Conservation (phyloP, 805 yeast species). For the Kazachstania martiniae region DNA sequence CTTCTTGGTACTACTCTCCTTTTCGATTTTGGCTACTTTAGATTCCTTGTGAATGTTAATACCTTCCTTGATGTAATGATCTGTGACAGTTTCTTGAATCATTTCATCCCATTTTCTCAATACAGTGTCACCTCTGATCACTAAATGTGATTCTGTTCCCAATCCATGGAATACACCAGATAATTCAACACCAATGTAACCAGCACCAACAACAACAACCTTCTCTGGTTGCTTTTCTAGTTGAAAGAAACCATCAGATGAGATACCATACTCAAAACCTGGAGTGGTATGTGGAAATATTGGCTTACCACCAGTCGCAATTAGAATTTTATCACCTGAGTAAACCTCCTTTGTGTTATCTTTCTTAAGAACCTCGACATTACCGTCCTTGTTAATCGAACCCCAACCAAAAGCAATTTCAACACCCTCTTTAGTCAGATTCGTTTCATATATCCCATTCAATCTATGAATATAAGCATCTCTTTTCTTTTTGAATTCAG, state of each 20-base stretch:
- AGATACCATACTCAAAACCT: slow-evolving; percentile 75
- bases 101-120: slow-evolving; percentile 78
- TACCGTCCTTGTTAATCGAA: slow-evolving; percentile 54
- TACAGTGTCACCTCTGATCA: slow-evolving; percentile 86
- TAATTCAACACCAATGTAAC: slow-evolving; percentile 92
- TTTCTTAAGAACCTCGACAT: slow-evolving; percentile 64
- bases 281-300: slow-evolving; percentile 53
- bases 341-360: slow-evolving; percentile 50
- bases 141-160: slow-evolving; percentile 75
- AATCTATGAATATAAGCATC: slow-evolving; percentile 83
- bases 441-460: slow-evolving; percentile 88
- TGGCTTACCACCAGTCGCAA: slow-evolving; percentile 93
- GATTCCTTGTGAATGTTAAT: slow-evolving; percentile 66
- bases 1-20: slow-evolving; percentile 36
- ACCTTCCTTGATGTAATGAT: slow-evolving; percentile 71
- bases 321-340: slow-evolving; percentile 72
- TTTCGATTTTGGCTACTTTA: slow-evolving; percentile 38
- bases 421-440: slow-evolving; percentile 80
- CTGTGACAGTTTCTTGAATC: slow-evolving; percentile 71
- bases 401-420: slow-evolving; percentile 84
- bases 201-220: slow-evolving; percentile 95
- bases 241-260: slow-evolving; percentile 85
- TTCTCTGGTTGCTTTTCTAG: slow-evolving; percentile 75
- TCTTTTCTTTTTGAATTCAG: slow-evolving; percentile 68
- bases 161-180: slow-evolving; percentile 89